A percentile compares a stretch with the other conserved stretches of the same genome.
These are phyloP conservation scores for Medicago truncatula DNA, from an alignment of 306 rosid species.

Conservation along the genomic window MtrunA17r5.0-ANR NC_053049.1:10478501-10479000, in stretches of 20 bases:
- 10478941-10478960: conserved; percentile 28
- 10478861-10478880: conserved; percentile 72
- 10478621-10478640: conserved; percentile 27
- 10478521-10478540: conserved; percentile 12
- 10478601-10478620: conserved; percentile 24
- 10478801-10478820: conserved; percentile 40
- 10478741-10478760: conserved; percentile 37
- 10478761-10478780: conserved; percentile 55
- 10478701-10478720: conserved; percentile 93
- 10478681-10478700: conserved; percentile 46
- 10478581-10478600: conserved; percentile 13
- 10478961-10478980: conserved; percentile 27
- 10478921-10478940: conserved; percentile 69
- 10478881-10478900: conserved; percentile 94
- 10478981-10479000: conserved; percentile 10
- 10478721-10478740: conserved; percentile 42
- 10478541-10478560: conserved; percentile 26
- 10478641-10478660: conserved; percentile 25
- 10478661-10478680: conserved; percentile 31
- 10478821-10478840: conserved; percentile 97
- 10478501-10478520: neutral
- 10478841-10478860: conserved; percentile 78
- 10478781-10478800: conserved; percentile 24
- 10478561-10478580: conserved; percentile 9
- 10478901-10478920: conserved; percentile 62